Percentiles rank a stretch among this genome's conserved stretches.
Conservation (phyloP, 2,329 filamentous ascomycete species). For the Clarireedia homoeocarpa region DNA sequence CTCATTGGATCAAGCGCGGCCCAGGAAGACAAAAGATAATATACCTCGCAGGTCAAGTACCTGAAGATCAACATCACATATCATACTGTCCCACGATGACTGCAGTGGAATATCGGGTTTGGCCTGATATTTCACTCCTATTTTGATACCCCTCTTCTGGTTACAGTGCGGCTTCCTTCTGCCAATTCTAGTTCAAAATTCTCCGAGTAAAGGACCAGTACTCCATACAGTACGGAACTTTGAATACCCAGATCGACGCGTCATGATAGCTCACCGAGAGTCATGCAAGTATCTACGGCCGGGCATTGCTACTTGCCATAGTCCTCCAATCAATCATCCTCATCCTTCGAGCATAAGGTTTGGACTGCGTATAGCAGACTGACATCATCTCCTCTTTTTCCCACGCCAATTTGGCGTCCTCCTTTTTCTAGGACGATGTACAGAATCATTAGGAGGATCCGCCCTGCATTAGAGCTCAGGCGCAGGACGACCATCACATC, state of each 20-base stretch:
- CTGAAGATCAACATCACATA: constrained; percentile 4
- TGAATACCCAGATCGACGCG: constrained; percentile 3
- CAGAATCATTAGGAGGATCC: neutral
- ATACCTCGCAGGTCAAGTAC: neutral
- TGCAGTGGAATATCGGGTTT: neutral
- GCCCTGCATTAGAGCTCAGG: neutral
- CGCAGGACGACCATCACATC: neutral
- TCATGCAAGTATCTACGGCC: neutral
- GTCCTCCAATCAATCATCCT: neutral
- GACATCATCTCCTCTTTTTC: constrained; percentile 2
- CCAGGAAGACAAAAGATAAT: neutral
- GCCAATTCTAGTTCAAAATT: constrained; percentile 8
- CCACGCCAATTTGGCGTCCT: neutral
- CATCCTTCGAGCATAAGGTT: neutral
- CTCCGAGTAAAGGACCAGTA: neutral
- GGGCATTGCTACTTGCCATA: no score
- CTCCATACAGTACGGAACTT: neutral
- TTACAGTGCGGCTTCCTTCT: neutral
- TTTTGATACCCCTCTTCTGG: neutral
- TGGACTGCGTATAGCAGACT: constrained; percentile 3
- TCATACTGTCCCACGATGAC: neutral
- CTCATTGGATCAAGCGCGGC: neutral
- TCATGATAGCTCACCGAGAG: constrained; percentile 7
- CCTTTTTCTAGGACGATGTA: neutral
- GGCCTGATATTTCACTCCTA: neutral